Conservation (phyloP, 441 rosid species). For the Manihot esculenta region DNA sequence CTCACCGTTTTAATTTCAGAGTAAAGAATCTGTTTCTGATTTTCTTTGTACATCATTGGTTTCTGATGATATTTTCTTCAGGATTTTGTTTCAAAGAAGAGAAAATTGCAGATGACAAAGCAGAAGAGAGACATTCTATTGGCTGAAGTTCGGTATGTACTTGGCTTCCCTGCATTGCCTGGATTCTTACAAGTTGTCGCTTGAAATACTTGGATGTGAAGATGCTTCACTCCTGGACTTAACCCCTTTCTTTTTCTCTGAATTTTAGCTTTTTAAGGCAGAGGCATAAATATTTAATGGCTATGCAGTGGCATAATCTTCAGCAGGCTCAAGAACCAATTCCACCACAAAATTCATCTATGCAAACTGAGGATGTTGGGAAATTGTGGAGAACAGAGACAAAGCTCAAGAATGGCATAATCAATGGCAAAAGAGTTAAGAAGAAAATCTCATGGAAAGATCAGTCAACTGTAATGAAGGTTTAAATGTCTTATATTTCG, state of each 20-base stretch:
- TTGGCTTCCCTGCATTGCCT: conserved; percentile 6
- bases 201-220: background rate
- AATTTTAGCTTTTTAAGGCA: conserved; percentile 43
- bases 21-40: background rate
- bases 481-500: background rate
- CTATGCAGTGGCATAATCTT: conserved; percentile 21
- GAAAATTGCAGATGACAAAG: conserved; percentile 33
- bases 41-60: background rate
- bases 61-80: background rate
- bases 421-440: conserved; percentile 34
- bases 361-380: conserved; percentile 16
- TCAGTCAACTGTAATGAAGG: conserved; percentile 24
- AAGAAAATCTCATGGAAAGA: conserved; percentile 45
- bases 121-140: conserved; percentile 43
- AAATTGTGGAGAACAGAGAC: conserved; percentile 17
- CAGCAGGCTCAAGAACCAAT: conserved; percentile 25
- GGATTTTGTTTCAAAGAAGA: conserved; percentile 49
- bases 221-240: background rate
- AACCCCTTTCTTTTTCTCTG: background rate
- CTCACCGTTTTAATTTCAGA: background rate
- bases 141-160: conserved; percentile 46
- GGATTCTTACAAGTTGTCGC: background rate
- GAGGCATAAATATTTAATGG: conserved; percentile 32
- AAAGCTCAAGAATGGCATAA: conserved; percentile 23
- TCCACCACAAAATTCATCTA: conserved; percentile 15